Evolutionary conservation across 2,329 filamentous ascomycete species (phyloP).

Genomic region (Bisporella sp.): DNA sequence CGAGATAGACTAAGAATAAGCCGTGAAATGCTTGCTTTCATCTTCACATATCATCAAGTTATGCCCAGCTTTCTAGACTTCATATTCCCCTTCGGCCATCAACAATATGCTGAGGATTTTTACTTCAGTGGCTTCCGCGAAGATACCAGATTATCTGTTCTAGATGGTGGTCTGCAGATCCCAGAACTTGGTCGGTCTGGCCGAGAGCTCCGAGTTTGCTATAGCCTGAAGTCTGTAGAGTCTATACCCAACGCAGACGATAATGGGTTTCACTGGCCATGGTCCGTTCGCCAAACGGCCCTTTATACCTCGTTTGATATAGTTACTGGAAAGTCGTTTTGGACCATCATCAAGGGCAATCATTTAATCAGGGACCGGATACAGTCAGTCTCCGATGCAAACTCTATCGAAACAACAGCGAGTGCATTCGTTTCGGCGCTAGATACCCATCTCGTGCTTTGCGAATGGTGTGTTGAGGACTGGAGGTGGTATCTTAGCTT

Average conservation of each 20-base stretch:
- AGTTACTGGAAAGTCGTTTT: slow-evolving; percentile 23
- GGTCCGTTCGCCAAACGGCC: slow-evolving; percentile 30
- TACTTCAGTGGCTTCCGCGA: slow-evolving; percentile 22
- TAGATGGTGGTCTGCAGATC: slow-evolving; percentile 7
- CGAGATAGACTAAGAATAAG: slow-evolving; percentile 18
- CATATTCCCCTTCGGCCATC: slow-evolving; percentile 22
- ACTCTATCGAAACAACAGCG: slow-evolving; percentile 3
- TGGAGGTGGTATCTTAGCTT: slow-evolving; percentile 36
- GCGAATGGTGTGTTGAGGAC: slow-evolving; percentile 32
- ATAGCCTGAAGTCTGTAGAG: slow-evolving; percentile 21
- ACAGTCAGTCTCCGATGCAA: slow-evolving; percentile 3
- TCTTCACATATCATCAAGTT: slow-evolving; percentile 27
- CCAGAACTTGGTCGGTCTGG: slow-evolving; percentile 16
- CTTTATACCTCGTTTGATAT: slow-evolving; percentile 33
- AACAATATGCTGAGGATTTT: slow-evolving; percentile 17
- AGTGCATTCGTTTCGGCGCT: slow-evolving; percentile 21
- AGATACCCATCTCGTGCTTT: slow-evolving; percentile 27
- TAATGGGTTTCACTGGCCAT: slow-evolving; percentile 11
- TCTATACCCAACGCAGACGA: not conserved
- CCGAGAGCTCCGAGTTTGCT: slow-evolving; percentile 19
- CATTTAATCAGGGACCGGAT: slow-evolving; percentile 26
- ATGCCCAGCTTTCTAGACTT: slow-evolving; percentile 28
- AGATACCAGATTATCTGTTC: slow-evolving; percentile 8
- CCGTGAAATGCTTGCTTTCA: slow-evolving; percentile 17
- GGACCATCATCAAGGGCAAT: slow-evolving; percentile 32